Conservation (phyloP, 2,329 filamentous ascomycete species). For the Diaporthe sp. region DNA sequence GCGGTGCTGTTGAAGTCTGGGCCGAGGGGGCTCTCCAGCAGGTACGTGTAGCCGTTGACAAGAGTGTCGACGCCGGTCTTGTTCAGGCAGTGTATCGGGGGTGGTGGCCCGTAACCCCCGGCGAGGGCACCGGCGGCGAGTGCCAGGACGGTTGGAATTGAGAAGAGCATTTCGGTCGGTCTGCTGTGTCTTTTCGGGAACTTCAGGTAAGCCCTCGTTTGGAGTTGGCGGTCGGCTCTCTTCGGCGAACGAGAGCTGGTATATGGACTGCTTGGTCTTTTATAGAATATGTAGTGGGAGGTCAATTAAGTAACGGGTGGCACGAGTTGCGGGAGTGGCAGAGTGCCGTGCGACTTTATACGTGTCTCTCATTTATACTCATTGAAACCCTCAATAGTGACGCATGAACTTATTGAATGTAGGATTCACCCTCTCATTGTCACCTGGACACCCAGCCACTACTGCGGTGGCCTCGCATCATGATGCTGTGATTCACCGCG, state of each 20-base stretch:
- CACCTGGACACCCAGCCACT: slow-evolving; percentile 15
- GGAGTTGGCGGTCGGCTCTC: no score
- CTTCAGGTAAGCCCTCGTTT: neutral
- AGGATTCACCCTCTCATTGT: neutral
- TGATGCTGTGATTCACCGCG: slow-evolving; percentile 21
- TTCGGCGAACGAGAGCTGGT: neutral
- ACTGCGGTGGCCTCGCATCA: neutral
- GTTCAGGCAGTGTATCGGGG: slow-evolving; percentile 9
- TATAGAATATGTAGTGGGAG: slow-evolving; percentile 8
- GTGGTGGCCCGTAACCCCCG: neutral
- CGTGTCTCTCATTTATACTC: neutral
- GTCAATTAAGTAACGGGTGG: neutral
- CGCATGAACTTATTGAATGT: neutral
- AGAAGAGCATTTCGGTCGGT: slow-evolving; percentile 8
- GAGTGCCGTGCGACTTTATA: slow-evolving; percentile 1
- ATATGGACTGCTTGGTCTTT: neutral
- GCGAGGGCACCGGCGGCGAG: slow-evolving; percentile 11
- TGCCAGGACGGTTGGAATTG: slow-evolving; percentile 1
- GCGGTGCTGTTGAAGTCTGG: slow-evolving; percentile 40
- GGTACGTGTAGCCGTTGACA: slow-evolving; percentile 39
- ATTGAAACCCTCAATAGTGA: neutral
- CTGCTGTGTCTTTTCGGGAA: neutral
- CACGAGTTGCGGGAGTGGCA: neutral
- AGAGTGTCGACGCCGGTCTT: slow-evolving; percentile 5
- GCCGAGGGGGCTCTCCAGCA: slow-evolving; percentile 36